Evolutionary conservation across 371 early-diverging fungal genomes (phyloP).

Genomic region (Batrachochytrium dendrobatidis): DNA sequence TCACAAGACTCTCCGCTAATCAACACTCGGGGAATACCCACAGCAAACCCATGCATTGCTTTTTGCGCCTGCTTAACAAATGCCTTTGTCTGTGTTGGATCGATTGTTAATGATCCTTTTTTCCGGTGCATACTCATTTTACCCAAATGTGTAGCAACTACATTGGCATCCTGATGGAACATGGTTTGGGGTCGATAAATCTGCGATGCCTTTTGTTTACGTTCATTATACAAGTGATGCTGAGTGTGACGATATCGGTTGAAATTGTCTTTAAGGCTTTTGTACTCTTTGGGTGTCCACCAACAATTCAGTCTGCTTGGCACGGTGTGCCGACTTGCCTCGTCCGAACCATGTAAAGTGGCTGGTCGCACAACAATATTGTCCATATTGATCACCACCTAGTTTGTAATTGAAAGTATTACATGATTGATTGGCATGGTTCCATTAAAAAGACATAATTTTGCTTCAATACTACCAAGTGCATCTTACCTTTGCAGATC

Average conservation of each 20-base stretch:
- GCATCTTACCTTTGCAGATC: too few relatives aligned
- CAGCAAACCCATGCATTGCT: background rate
- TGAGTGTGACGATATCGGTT: background rate
- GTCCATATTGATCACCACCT: constrained; percentile 4
- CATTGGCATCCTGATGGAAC: background rate
- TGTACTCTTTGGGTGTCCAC: constrained; percentile 15
- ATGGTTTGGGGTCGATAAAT: background rate
- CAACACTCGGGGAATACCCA: background rate
- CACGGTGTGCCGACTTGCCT: background rate
- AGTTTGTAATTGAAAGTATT: background rate
- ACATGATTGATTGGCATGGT: background rate
- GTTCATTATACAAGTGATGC: background rate
- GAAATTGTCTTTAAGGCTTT: constrained; percentile 1
- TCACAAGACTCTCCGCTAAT: background rate
- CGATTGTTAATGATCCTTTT: background rate
- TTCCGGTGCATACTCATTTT: background rate
- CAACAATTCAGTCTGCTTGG: constrained; percentile 10
- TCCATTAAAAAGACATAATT: too few relatives aligned
- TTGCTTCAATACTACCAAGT: too few relatives aligned
- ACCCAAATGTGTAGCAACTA: background rate
- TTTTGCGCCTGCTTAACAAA: background rate
- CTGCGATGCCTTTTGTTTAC: background rate
- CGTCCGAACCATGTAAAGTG: background rate
- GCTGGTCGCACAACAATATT: constrained; percentile 11
- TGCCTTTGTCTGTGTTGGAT: background rate